Conservation (phyloP, 768 basidiomycete genomes). For the Psilocybe subaeruginosa region DNA sequence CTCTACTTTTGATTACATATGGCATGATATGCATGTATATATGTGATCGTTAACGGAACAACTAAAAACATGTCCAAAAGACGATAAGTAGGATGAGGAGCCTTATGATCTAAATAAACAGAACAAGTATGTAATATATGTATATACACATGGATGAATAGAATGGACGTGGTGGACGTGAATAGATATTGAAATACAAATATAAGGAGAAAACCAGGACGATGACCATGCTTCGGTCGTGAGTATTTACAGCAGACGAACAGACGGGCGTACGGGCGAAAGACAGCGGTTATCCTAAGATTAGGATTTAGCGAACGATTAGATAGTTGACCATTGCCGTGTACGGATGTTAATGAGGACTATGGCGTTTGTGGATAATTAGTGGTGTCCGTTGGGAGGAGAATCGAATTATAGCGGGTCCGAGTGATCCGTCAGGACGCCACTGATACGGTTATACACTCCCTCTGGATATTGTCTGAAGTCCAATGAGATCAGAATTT, state of each 20-base stretch:
- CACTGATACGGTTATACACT: constrained; percentile 78
- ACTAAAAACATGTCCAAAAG: background rate
- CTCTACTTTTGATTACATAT: constrained; percentile 12
- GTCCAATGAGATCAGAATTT: constrained; percentile 11
- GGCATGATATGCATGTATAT: background rate
- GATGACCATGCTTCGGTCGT: background rate
- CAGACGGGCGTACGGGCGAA: background rate
- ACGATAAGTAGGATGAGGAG: background rate
- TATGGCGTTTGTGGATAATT: background rate
- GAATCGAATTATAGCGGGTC: constrained; percentile 7
- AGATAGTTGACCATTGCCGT: background rate
- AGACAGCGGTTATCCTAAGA: background rate
- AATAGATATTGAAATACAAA: constrained; percentile 8
- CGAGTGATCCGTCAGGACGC: constrained; percentile 76
- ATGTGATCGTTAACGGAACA: background rate
- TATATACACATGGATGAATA: background rate
- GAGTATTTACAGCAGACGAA: background rate
- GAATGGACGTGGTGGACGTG: background rate
- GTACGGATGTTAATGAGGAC: background rate
- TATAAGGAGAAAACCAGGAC: background rate
- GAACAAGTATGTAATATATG: background rate
- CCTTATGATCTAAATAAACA: background rate
- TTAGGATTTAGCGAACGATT: background rate
- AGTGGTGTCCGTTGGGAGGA: too few species aligned
- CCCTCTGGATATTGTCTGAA: constrained; percentile 75